Evolutionary conservation across 2,329 filamentous ascomycete species (phyloP), one percentile per base, ranked within the genome.

Genomic region (Trichoderma sp.): DNA sequence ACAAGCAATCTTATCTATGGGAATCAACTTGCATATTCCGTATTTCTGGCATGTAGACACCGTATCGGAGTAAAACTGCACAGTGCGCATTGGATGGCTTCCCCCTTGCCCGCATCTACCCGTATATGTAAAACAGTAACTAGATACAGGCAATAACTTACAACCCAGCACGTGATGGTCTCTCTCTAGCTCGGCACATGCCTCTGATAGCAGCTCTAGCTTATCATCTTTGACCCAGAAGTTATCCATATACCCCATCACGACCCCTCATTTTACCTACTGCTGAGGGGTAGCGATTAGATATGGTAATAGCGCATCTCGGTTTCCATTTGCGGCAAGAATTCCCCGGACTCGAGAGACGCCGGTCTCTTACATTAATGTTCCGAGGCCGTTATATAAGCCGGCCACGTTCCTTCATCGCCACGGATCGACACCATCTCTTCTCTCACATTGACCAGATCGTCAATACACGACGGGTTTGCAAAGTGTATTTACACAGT

Each of bases 301-400:
- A 65, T 65, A 57, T 65, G 37, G 63, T 57, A 65, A 65, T 57
- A 65, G 63, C 63, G n/a, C 52, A 29, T 19, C 19, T 45, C 19
- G n/a, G 39, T 45, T 65, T 65, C 63, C 63, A 35, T 48, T 57
- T 65, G 29, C 17, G 63, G 63, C 63, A 42, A 57, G 52, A 39
- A 34, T 42, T 67, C 54, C 64, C 64, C 53, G 58, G 64, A 42
- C 25, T 52, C 50, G 5, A 37, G 22, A n/a, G 54, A n/a, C 9
- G 42, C 54, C 17, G 17, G 22, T 32, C 17, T 25, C 42, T 32
- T 42, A 42, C 50, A 65, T 35, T 48, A n/a, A 17, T 45, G 59
- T 25, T 29, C 37, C 37, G 52, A 35, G 42, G 29, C 52, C 29
- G 50, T 65, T 65, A 65, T 65, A 65, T 65, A 65, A 65, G 52